Evolutionary conservation across 306 rosid genomes (phyloP).

Genomic region (Ormosia emarginata): DNA sequence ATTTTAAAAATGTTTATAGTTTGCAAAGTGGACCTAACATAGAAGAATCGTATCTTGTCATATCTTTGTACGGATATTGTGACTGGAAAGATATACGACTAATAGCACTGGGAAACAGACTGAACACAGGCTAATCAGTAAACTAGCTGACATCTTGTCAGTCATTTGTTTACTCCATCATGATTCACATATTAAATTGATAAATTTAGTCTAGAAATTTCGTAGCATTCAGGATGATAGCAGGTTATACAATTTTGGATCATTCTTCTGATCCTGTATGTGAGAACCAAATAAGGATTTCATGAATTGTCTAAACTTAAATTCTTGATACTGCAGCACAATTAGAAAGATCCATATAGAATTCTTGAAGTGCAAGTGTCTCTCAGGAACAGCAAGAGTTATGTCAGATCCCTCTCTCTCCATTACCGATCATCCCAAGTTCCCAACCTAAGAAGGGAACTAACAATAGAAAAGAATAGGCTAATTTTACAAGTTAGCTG

Average conservation of each 20-base stretch:
- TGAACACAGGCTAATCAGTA: neutral
- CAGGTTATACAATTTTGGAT: too few relatives aligned
- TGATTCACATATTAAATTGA: neutral
- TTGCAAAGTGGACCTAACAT: neutral
- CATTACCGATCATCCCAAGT: neutral
- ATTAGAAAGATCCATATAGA: too few relatives aligned
- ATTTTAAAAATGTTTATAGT: neutral
- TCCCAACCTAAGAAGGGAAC: neutral
- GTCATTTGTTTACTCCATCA: neutral
- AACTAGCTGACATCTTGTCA: neutral
- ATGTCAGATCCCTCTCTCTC: neutral
- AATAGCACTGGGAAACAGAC: neutral
- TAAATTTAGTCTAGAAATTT: neutral
- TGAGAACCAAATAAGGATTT: too few relatives aligned
- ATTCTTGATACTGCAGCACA: too few relatives aligned
- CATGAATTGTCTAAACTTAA: too few relatives aligned
- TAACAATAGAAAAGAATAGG: neutral
- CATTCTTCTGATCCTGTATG: too few relatives aligned
- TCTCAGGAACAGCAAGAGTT: too few relatives aligned
- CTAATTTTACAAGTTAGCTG: neutral
- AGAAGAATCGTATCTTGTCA: neutral
- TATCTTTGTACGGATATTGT: neutral
- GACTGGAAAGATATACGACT: too few relatives aligned
- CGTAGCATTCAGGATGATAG: neutral
- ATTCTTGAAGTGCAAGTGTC: too few relatives aligned